phyloP scores from a whole-genome alignment of 495 filamentous ascomycete species.

The Delitschia confertaspora region DNA sequence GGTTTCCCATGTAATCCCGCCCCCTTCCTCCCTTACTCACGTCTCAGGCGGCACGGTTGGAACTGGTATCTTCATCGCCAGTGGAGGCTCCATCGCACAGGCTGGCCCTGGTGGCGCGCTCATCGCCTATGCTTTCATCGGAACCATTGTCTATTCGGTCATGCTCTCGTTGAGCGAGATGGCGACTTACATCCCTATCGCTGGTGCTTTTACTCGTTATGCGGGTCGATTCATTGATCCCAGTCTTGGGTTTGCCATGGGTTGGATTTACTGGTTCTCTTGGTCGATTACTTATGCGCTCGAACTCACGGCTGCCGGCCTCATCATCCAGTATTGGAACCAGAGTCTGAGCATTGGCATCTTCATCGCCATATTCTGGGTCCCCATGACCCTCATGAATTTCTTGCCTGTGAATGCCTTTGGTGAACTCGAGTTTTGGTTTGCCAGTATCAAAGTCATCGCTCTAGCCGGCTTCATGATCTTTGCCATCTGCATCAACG shows the following conservation, averaged over 20 bases:
- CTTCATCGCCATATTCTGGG: slow-evolving; percentile 28
- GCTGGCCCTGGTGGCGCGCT: slow-evolving; percentile 26
- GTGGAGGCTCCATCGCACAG: slow-evolving; percentile 17
- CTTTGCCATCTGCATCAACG: slow-evolving; percentile 25
- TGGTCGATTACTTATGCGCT: slow-evolving; percentile 27
- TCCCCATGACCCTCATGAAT: slow-evolving; percentile 24
- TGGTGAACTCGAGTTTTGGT: slow-evolving; percentile 30
- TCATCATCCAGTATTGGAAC: slow-evolving; percentile 29
- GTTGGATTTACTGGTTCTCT: slow-evolving; percentile 27
- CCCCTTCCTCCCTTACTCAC: not conserved
- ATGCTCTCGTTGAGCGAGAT: slow-evolving; percentile 26
- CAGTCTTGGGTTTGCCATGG: slow-evolving; percentile 26
- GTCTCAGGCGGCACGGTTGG: slow-evolving; percentile 32
- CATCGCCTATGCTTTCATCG: slow-evolving; percentile 26
- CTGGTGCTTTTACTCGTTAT: slow-evolving; percentile 38
- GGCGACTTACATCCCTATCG: slow-evolving; percentile 24
- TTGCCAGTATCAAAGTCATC: slow-evolving; percentile 26
- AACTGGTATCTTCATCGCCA: slow-evolving; percentile 35
- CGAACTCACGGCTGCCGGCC: slow-evolving; percentile 27
- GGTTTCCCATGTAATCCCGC: not conserved
- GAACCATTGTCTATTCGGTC: slow-evolving; percentile 24
- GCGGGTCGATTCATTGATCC: slow-evolving; percentile 25
- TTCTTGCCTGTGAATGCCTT: slow-evolving; percentile 25
- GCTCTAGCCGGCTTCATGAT: slow-evolving; percentile 25
- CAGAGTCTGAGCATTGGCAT: slow-evolving; percentile 29